Conservation (phyloP, 2,329 filamentous ascomycete species). For the Aspergillus glaucus region DNA sequence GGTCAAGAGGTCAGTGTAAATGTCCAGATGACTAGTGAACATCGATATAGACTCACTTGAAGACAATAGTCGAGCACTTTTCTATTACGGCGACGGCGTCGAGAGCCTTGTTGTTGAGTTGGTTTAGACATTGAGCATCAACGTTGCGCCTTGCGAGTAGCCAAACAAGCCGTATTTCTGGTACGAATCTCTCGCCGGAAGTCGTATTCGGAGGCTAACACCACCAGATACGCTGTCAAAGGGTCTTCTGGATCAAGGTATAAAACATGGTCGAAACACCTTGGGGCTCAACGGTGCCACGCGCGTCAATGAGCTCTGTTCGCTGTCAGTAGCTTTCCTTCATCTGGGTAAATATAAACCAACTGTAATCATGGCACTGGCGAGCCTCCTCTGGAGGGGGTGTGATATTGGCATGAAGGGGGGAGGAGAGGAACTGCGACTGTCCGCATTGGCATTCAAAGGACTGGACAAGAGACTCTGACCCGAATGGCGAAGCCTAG, state of each 20-base stretch:
- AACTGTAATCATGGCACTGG: background rate
- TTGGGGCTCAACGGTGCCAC: conserved; percentile 1
- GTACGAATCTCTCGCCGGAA: background rate
- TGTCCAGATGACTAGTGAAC: background rate
- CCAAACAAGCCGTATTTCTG: background rate
- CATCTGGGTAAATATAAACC: background rate
- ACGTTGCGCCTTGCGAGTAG: background rate
- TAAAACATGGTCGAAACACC: conserved; percentile 3
- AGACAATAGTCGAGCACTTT: background rate
- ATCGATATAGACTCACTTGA: background rate
- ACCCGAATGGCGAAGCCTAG: too few species aligned
- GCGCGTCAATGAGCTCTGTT: background rate
- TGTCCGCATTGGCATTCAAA: background rate
- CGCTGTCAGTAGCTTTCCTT: too few species aligned
- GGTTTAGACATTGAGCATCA: background rate
- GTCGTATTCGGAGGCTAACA: conserved; percentile 1
- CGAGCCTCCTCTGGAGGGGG: background rate
- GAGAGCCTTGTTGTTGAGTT: background rate
- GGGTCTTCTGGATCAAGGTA: conserved; percentile 1
- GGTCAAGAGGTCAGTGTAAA: background rate
- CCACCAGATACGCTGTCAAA: background rate
- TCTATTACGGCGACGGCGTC: background rate
- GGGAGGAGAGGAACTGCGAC: background rate
- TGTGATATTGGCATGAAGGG: background rate
- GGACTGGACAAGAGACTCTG: too few species aligned